Base-by-base conservation (phyloP, 2,329 filamentous ascomycete species). In the Ophiostoma sp. region DNA sequence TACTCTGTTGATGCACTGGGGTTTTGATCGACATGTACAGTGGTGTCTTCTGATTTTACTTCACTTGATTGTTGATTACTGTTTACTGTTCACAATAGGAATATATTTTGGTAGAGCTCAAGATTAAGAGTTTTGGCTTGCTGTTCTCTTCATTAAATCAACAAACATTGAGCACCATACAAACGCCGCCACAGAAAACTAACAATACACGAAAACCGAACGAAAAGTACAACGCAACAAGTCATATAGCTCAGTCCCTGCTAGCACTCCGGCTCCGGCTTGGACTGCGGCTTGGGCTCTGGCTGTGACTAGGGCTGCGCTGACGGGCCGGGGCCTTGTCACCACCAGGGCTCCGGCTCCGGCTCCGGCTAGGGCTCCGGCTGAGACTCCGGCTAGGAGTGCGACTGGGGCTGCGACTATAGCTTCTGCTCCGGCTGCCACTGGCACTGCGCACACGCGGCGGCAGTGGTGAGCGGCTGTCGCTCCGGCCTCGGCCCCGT, bases 311-410 rank as follows among this genome's bases (percentile, higher is more conserved):
- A 17, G 52, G 52, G 20, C 52, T 67, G 35, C 57, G 44, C n/a
- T 57, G 54, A 35, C 48, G 65, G 48, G 35, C 57, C 20, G 66
- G 57, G 44, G 44, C 17, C 4, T 66, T 70, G 41, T 62, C 67
- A 35, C 48, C n/a, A 41, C 69, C 68, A 4, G 15, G 60, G n/a
- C 69, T 71, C 33, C 67, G 69, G n/a, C 69, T 71, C 5, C 8
- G 48, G 20, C 68, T 69, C 20, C 54, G 35, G 23, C 65, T 68
- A 1, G 8, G 48, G 20, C 68, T 69, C 20, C 54, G 35, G 23
- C 65, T 68, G 2, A 7, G 64, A 13, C 35, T 66, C 35, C 39
- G 65, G 6, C 65, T 67, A n/a, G 27, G 44, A 35, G 65, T 72
- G 35, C 68, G 68, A 15, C 71, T 68, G 11, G 39, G 23, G 67